Percentiles rank a stretch among this genome's conserved stretches.
phyloP scores from a whole-genome alignment of 225 moss, liverwort and hornwort species.

The Bryoerythrophyllum caledonicum region DNA sequence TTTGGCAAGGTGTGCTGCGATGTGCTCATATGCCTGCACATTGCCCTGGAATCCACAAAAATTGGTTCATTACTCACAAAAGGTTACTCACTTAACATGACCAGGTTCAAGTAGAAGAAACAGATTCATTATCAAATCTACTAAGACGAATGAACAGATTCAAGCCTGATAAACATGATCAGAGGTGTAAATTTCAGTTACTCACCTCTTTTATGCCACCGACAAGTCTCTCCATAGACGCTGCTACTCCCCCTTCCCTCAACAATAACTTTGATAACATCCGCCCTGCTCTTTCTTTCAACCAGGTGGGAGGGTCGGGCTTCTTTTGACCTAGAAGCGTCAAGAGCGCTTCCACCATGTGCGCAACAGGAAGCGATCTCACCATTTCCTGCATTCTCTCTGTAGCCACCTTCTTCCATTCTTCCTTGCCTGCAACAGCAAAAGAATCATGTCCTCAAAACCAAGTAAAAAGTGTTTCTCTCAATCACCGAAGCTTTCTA shows the following conservation, averaged over 20 bases:
- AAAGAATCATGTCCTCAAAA: neutral
- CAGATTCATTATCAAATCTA: too few relatives aligned
- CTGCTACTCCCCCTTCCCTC: constrained; percentile 70
- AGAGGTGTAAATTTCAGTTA: neutral
- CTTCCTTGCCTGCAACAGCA: constrained; percentile 37
- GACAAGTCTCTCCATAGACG: constrained; percentile 80
- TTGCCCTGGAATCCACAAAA: constrained; percentile 52
- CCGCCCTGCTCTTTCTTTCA: constrained; percentile 77
- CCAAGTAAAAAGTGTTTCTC: neutral
- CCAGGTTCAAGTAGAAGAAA: too few relatives aligned
- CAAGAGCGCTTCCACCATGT: constrained; percentile 80
- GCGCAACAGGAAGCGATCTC: constrained; percentile 59
- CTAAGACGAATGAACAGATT: too few relatives aligned
- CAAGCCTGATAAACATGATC: neutral
- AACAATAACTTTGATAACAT: constrained; percentile 69
- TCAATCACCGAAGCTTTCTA: neutral
- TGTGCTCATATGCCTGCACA: constrained; percentile 60
- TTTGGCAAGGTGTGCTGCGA: constrained; percentile 78
- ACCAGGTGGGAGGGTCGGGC: constrained; percentile 65
- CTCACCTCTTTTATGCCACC: constrained; percentile 69
- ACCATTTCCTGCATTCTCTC: constrained; percentile 58
- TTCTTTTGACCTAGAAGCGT: constrained; percentile 60
- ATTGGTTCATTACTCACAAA: neutral
- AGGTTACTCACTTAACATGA: neutral
- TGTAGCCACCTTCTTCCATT: constrained; percentile 55